Evolutionary conservation across 1,284 basidiomycete genomes (phyloP).

Genomic region (Irpex sp.): DNA sequence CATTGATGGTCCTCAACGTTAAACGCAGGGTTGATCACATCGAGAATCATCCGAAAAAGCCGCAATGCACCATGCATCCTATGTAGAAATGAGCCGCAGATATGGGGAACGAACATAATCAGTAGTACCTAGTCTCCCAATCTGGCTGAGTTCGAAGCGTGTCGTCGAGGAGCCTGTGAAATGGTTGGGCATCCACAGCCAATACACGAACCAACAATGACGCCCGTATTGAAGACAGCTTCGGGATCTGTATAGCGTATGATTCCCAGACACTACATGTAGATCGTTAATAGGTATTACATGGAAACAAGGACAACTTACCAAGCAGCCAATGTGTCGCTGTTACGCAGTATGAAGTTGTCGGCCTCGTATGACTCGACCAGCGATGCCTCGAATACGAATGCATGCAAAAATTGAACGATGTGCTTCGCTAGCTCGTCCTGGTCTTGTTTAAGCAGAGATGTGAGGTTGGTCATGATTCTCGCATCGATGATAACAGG

Average conservation of each 20-base stretch:
- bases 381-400: constrained; percentile 53
- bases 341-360: constrained; percentile 66
- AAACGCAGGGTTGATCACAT: constrained; percentile 59
- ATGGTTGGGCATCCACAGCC: constrained; percentile 58
- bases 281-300: background rate
- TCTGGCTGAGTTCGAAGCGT: constrained; percentile 29
- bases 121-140: constrained; percentile 49
- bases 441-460: constrained; percentile 45
- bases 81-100: background rate
- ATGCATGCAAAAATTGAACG: constrained; percentile 60
- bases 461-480: constrained; percentile 48
- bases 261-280: constrained; percentile 57
- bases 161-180: constrained; percentile 44
- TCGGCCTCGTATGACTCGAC: constrained; percentile 64
- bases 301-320: constrained; percentile 25
- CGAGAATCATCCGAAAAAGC: constrained; percentile 60
- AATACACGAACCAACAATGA: constrained; percentile 55
- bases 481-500: constrained; percentile 53
- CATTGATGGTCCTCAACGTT: constrained; percentile 61
- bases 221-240: constrained; percentile 48
- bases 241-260: constrained; percentile 53
- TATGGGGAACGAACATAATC: background rate
- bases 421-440: constrained; percentile 51
- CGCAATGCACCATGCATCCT: constrained; percentile 40
- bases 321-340: constrained; percentile 51